Percentiles rank a stretch among this genome's conserved stretches.
phyloP scores from a whole-genome alignment of 2,329 filamentous ascomycete genomes.

The Lachnellula suecica region DNA sequence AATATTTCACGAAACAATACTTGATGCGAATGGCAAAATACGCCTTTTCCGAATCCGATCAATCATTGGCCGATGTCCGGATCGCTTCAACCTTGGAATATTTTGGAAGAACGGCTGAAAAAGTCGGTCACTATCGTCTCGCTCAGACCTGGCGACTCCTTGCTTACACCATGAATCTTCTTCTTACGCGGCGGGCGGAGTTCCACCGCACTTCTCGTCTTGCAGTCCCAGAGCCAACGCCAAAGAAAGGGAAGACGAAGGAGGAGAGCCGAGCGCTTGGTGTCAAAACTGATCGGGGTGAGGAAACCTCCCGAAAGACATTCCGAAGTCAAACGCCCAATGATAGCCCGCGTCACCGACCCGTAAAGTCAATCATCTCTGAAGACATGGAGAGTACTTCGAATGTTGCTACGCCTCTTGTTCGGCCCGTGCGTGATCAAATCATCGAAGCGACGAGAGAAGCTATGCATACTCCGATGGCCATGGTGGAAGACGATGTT shows the following conservation, averaged over 20 bases:
- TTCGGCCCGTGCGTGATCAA: conserved; percentile 45
- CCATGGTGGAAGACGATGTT: conserved; percentile 30
- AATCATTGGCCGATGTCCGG: conserved; percentile 32
- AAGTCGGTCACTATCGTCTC: conserved; percentile 55
- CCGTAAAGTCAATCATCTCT: conserved; percentile 19
- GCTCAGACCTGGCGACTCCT: conserved; percentile 65
- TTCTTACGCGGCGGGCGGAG: conserved; percentile 54
- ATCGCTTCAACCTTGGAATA: conserved; percentile 52
- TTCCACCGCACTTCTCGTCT: conserved; percentile 55
- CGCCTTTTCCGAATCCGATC: background rate
- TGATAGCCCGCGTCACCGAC: conserved; percentile 16
- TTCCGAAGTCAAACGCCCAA: conserved; percentile 10
- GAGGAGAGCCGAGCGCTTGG: conserved; percentile 30
- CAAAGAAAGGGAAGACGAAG: conserved; percentile 29
- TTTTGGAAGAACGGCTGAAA: conserved; percentile 58
- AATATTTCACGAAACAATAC: conserved; percentile 56
- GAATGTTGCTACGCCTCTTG: conserved; percentile 59
- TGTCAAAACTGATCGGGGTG: conserved; percentile 13
- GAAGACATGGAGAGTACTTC: conserved; percentile 61
- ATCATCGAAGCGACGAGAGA: conserved; percentile 22
- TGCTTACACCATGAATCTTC: conserved; percentile 52
- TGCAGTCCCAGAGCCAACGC: conserved; percentile 7
- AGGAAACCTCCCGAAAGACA: conserved; percentile 26
- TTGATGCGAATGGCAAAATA: conserved; percentile 46
- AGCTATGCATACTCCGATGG: conserved; percentile 24